Conservation (phyloP, 768 basidiomycete genomes). For the Leccinellum luteum region DNA sequence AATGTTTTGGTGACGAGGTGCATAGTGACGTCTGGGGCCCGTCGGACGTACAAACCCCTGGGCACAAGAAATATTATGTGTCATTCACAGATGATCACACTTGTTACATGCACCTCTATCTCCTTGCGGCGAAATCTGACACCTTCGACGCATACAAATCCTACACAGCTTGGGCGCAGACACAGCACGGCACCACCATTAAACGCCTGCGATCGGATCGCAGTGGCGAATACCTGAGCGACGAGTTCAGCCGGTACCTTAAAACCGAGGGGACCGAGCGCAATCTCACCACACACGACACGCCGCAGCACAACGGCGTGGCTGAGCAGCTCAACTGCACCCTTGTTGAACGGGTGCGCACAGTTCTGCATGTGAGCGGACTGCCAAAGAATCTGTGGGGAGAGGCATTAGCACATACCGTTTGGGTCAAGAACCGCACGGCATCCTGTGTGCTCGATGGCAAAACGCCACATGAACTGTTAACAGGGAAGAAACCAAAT, state of each 20-base stretch:
- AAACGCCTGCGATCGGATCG: not conserved
- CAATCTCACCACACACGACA: not conserved
- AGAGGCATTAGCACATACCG: not conserved
- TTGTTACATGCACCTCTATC: not conserved
- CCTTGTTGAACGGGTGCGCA: not conserved
- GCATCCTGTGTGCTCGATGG: not conserved
- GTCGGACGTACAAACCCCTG: not conserved
- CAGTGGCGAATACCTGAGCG: not conserved
- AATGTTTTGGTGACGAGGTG: not conserved
- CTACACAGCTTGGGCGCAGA: not conserved
- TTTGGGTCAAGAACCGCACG: not conserved
- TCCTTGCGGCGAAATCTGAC: not conserved
- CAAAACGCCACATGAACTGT: not conserved
- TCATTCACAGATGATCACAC: not conserved
- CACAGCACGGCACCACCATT: not conserved
- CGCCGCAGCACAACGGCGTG: not conserved
- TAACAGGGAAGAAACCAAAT: not conserved
- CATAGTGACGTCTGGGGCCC: not conserved
- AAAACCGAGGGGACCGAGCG: not conserved
- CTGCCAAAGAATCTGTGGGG: not conserved
- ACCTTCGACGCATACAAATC: not conserved
- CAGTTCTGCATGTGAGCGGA: not conserved
- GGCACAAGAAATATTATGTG: not conserved
- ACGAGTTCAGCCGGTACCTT: not conserved
- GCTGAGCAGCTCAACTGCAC: not conserved